Evolutionary conservation across 139 green algal genomes (phyloP).

Genomic region (Chlamydomonas sphaeroides): DNA sequence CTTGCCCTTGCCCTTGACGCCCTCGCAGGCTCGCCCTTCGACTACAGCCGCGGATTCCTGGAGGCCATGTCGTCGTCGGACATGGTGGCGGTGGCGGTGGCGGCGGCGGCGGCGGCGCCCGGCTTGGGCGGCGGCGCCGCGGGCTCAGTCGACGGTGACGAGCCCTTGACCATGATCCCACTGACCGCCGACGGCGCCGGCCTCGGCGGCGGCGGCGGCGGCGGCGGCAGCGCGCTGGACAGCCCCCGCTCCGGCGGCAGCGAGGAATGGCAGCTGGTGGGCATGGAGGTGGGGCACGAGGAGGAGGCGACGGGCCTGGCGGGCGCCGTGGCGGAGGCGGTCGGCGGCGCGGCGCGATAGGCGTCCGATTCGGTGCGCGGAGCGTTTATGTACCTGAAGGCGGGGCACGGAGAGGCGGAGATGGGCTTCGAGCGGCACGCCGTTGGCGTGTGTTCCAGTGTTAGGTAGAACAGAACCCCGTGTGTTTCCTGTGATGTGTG

Average conservation of each 20-base stretch:
- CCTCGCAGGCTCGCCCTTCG: conserved; percentile 6
- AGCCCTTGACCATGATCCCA: conserved; percentile 28
- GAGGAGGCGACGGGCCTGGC: neutral
- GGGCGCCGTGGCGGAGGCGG: no score
- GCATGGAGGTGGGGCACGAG: neutral
- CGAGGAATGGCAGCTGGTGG: conserved; percentile 31
- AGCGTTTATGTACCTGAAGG: no score
- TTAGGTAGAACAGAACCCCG: no score
- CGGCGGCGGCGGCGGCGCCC: no score
- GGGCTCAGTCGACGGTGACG: neutral
- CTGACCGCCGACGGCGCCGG: neutral
- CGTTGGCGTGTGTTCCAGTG: no score
- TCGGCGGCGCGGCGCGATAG: no score
- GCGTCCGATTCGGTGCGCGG: no score
- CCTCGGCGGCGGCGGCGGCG: neutral
- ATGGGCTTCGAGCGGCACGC: no score
- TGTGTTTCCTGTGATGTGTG: no score
- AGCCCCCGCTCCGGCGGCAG: neutral
- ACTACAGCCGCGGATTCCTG: conserved; percentile 23
- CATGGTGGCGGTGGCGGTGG: neutral
- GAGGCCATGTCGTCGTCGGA: conserved; percentile 22
- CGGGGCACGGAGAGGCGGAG: no score
- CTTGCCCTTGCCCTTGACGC: no score
- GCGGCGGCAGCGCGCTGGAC: neutral
- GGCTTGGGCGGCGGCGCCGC: no score